Evolutionary conservation across 2,329 filamentous ascomycete species (phyloP), one percentile per base, ranked within the genome.

Genomic region (Geosmithia flava): DNA sequence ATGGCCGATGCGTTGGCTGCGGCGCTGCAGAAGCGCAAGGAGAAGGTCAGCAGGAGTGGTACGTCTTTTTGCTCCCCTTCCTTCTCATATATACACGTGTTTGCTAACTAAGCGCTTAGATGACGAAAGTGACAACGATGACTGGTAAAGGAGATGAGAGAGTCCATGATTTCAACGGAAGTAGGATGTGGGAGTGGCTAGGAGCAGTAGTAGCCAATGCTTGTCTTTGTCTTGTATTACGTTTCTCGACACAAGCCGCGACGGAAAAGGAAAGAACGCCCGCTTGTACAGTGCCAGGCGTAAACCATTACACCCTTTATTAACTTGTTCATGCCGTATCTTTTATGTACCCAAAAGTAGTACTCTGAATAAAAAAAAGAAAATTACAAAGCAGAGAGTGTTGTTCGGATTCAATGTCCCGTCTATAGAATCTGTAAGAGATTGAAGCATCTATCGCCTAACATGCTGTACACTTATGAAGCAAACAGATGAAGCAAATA

Each of bases 31-130:
- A 85, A 87, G 68, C 77, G 91, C 64, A 96, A 96, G 72, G 81
- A 88, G 66, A 95, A 95, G 74, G 91, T 96, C 62, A 87, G 87
- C 68, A 84, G 87, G 63, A 95, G 87, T 74, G 91, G 91, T 96
- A 80, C 80, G 87, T 83, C 47, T 17, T 15, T 15, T 40, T 13
- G 7, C 13, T 4, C 44, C 44, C n/a, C n/a, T 17, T 15, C n/a
- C 43, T 44, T 13, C 20, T 3, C 37, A 11, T 13, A 15, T 7
- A n/a, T 44, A 19, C 29, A 30, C 33, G 27, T 49, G 42, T 19
- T 42, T 20, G 44, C 52, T 29, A 50, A 49, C 58, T 52, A 49
- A 46, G 47, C 20, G 37, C 16, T 4, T 27, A 89, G 85, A 90
- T 69, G 85, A 89, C 55, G 85, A 89, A 64, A 73, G 73, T 55